Percentiles rank a stretch among this genome's conserved stretches.
These are phyloP conservation scores for Cryptococcus depauperatus DNA, from an alignment of 1,284 basidiomycete genomes.

Conservation along the genomic window DNA sequence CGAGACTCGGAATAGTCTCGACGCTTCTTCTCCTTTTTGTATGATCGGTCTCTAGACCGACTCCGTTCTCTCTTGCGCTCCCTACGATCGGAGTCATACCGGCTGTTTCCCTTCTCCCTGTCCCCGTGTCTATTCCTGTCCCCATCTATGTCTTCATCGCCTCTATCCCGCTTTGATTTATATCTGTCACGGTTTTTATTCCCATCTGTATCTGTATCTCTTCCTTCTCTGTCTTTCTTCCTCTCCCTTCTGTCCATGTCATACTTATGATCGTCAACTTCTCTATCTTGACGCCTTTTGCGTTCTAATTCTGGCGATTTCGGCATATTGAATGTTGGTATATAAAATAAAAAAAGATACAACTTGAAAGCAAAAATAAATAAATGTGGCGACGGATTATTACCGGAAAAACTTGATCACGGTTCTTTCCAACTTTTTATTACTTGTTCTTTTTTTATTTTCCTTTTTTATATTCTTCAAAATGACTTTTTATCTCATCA, in stretches of 20 bases:
- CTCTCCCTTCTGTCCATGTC: slow-evolving; percentile 11
- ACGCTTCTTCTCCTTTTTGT: slow-evolving; percentile 39
- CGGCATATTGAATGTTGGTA: background rate
- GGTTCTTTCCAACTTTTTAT: too few species aligned
- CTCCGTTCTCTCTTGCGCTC: slow-evolving; percentile 21
- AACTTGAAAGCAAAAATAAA: too few species aligned
- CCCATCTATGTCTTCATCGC: slow-evolving; percentile 15
- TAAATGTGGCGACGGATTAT: too few species aligned
- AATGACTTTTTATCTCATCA: too few species aligned
- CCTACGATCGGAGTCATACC: slow-evolving; percentile 16
- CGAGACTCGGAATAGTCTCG: slow-evolving; percentile 31
- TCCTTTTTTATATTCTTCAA: too few species aligned
- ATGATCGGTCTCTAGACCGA: slow-evolving; percentile 25
- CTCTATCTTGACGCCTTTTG: too few species aligned
- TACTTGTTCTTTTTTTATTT: too few species aligned
- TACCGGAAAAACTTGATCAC: too few species aligned
- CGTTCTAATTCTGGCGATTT: background rate
- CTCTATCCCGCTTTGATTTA: slow-evolving; percentile 4
- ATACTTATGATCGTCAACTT: background rate
- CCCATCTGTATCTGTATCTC: slow-evolving; percentile 7
- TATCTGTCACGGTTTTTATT: slow-evolving; percentile 9
- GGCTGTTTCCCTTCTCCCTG: slow-evolving; percentile 16
- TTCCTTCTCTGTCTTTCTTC: slow-evolving; percentile 7
- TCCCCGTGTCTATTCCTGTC: slow-evolving; percentile 15
- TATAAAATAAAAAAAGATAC: too few species aligned